Evolutionary conservation across 1,139 yeast species (phyloP), one percentile per base, ranked within the genome.

Genomic region (Suhomyces wounanorum): DNA sequence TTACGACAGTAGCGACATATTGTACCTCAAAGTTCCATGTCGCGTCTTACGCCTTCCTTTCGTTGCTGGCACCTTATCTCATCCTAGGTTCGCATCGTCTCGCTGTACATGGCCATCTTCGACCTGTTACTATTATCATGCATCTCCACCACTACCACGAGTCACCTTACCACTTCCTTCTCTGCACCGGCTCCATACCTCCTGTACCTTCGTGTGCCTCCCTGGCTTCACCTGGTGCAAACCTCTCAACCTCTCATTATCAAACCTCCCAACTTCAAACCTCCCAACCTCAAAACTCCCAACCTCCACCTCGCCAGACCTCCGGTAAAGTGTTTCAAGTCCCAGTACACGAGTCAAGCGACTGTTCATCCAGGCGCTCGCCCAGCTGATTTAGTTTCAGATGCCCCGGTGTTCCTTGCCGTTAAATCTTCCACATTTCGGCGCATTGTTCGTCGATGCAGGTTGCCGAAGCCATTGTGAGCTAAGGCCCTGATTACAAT

Each of bases 401-500:
- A 23, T 39, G 30, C 28, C 26, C 39, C 40, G 40, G 40, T 26
- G 40, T 37, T 37, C 31, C 28, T 39, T 26, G 28, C 41, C 31
- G 31, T 13, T 39, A 13, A 23, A 39, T 39, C 41, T 39, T 39
- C 41, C 41, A 26, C 41, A 23, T 39, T 25, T 18, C 18, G 18
- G 30, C 23, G 41, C 31, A 39, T 39, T 39, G 41, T 39, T 25
- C 31, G 31, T 23, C 40, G 13, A 25, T 39, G 41, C 41, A 39
- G 41, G 41, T 23, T 14, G 41, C 31, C 28, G 41, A 13, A 11
- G 40, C 13, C 23, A 23, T 39, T 39, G 30, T 39, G 28, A 37
- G 40, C 40, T 39, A n/a, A 23, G 41, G 41, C 18, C 35, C 41
- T 23, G 28, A 21, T n/a, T 21, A 39, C 41, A 39, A 39, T 39